A percentile compares a stretch with the other conserved stretches of the same genome.
Conservation (phyloP, 2,329 filamentous ascomycete species). For the Fusarium virguliforme region DNA sequence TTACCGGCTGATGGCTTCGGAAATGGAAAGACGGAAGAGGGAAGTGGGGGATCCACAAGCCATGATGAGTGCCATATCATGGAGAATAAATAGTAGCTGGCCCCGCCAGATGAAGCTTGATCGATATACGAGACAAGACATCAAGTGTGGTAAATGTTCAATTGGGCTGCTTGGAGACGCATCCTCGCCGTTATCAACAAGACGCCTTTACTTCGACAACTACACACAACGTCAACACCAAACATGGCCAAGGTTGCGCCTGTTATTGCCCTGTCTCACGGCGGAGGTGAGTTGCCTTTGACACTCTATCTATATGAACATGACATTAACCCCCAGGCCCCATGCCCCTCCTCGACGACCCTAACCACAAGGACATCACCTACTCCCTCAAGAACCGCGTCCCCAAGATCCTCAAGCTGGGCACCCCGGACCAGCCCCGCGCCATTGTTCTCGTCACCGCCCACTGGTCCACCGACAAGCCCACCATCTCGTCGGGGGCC, state of each 20-base stretch:
- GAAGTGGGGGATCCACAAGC: constrained; percentile 31
- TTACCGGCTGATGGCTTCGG: constrained; percentile 26
- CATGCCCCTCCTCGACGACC: constrained; percentile 72
- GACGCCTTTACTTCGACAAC: constrained; percentile 12
- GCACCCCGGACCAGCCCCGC: constrained; percentile 64
- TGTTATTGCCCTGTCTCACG: constrained; percentile 66
- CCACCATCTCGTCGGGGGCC: constrained; percentile 66
- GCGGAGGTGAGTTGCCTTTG: constrained; percentile 59
- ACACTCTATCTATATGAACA: background rate
- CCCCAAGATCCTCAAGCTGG: constrained; percentile 70
- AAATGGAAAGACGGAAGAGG: constrained; percentile 32
- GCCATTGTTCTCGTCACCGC: constrained; percentile 73
- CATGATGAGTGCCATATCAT: constrained; percentile 40
- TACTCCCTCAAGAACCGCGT: constrained; percentile 68
- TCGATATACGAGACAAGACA: constrained; percentile 7
- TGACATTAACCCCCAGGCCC: constrained; percentile 60
- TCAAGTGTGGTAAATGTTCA: constrained; percentile 21
- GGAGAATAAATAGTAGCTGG: constrained; percentile 36
- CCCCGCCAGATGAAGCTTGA: background rate
- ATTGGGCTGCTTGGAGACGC: constrained; percentile 30
- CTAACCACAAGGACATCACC: constrained; percentile 65
- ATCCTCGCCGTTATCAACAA: constrained; percentile 16
- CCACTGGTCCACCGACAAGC: constrained; percentile 68
- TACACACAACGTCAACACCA: constrained; percentile 30
- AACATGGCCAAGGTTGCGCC: constrained; percentile 60